Base-by-base conservation (phyloP, 2,329 filamentous ascomycete species). In the Ophiostoma triangulosporum region DNA sequence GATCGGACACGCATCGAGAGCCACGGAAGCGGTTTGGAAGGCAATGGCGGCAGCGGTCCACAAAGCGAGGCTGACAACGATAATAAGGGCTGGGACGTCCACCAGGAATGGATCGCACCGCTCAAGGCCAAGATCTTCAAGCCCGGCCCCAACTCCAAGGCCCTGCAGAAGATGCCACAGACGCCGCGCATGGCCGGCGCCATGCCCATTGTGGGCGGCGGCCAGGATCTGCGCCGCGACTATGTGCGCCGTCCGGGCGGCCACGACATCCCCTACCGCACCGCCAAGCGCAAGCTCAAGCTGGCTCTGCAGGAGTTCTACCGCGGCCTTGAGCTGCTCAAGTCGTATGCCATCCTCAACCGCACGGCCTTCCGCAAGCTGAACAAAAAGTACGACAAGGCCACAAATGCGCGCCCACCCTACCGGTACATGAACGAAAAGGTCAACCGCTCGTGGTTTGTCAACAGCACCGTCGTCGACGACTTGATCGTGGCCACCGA, bases 361-460 rank as follows among this genome's bases (percentile, higher is more conserved):
- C 80, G 88, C 49, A 95, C 88, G 0, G 93, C 89, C 0, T 97
- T 97, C 64, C 83, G 90, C 31, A 98, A 98, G 67, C 88, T 98
- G 64, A 96, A 95, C 69, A 98, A 98, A 68, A 98, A 98, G 68
- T 97, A 94, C 65, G 90, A 97, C 73, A 98, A 97, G 70, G 81
- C 85, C 2, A 81, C 89, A 54, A 80, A 89, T 61, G 84, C 88
- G 38, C 78, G 84, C 11, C 88, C 88, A 0, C 77, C 84, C 0
- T 77, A 86, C 63, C 79, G 84, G 27, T 97, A 91, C 66, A 86
- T 96, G 78, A 84, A 83, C 31, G 90, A 96, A 61, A 91, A 91
- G 64, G 89, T 98, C 61, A 91, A 88, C 70, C 83, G 84, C 58
- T 79, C 90, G 1, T 88, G 87, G 76, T 98, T 98, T 62, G 91